These are phyloP conservation scores for Lachancea dasiensis DNA, from an alignment of 805 yeast genomes.

Conservation along the genomic window DNA sequence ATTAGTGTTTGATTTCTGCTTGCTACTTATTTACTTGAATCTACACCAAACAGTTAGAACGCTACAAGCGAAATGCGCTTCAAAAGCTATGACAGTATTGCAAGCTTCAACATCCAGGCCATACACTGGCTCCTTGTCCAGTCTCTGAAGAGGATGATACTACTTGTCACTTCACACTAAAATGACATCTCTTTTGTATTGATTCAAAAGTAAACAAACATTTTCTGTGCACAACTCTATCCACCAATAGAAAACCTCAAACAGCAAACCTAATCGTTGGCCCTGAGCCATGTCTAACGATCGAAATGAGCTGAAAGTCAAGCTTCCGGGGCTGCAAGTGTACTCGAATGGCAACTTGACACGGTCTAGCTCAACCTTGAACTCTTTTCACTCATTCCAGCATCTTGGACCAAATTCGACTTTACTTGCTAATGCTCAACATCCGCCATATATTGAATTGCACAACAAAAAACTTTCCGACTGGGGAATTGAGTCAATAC, in stretches of 20 bases:
- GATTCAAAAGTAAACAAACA: constrained; percentile 2
- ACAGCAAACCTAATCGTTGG: not conserved
- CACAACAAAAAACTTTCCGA: constrained; percentile 8
- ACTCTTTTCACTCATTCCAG: not conserved
- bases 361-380: constrained; percentile 6
- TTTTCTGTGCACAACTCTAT: not conserved
- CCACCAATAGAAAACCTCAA: not conserved
- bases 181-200: not conserved
- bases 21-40: too few relatives aligned
- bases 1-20: too few relatives aligned
- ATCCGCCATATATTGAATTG: not conserved
- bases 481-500: constrained; percentile 13
- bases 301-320: constrained; percentile 5
- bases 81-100: too few relatives aligned
- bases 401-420: not conserved
- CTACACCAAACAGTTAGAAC: too few relatives aligned
- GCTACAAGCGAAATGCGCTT: too few relatives aligned
- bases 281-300: constrained; percentile 2
- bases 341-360: constrained; percentile 7
- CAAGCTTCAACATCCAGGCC: not conserved
- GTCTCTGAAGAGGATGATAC: not conserved
- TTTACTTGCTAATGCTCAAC: not conserved
- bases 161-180: not conserved
- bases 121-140: not conserved
- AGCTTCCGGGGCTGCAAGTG: constrained; percentile 14